Conservation (phyloP, 192 early-diverging fungal genomes). For the Coemansia sp. region DNA sequence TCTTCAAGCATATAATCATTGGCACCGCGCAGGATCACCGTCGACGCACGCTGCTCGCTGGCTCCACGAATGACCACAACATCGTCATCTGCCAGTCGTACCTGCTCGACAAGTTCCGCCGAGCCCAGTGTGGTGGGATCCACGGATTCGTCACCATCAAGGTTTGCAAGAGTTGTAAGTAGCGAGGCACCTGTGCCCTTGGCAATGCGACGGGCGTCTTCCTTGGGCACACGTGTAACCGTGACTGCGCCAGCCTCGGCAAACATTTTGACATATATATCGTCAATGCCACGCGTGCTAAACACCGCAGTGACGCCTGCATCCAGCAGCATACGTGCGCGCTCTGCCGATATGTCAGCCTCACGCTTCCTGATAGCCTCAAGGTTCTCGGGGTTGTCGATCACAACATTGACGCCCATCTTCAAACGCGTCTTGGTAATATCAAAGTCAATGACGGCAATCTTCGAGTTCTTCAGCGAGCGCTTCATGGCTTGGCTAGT, state of each 20-base stretch:
- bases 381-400: slow-evolving; percentile 97
- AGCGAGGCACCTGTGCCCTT: slow-evolving; percentile 95
- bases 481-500: slow-evolving; percentile 96
- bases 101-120: slow-evolving; percentile 95
- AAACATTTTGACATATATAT: slow-evolving; percentile 96
- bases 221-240: slow-evolving; percentile 93
- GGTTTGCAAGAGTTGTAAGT: slow-evolving; percentile 91
- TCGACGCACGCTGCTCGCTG: slow-evolving; percentile 73
- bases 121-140: slow-evolving; percentile 84
- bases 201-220: slow-evolving; percentile 96
- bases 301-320: slow-evolving; percentile 96
- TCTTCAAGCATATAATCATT: slow-evolving; percentile 99
- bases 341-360: slow-evolving; percentile 93
- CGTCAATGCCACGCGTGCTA: slow-evolving; percentile 99
- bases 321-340: slow-evolving; percentile 90
- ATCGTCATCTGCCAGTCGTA: slow-evolving; percentile 97
- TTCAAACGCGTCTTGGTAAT: slow-evolving; percentile 98
- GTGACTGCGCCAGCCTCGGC: slow-evolving; percentile 98
- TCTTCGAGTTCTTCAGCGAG: slow-evolving; percentile 82
- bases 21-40: slow-evolving; percentile 95
- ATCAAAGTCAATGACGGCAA: slow-evolving; percentile 98
- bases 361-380: slow-evolving; percentile 95
- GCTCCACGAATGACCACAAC: slow-evolving; percentile 85
- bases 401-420: slow-evolving; percentile 95
- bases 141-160: slow-evolving; percentile 98